Base-by-base conservation (phyloP, 306 rosid species). In the Castanea sativa region DNA sequence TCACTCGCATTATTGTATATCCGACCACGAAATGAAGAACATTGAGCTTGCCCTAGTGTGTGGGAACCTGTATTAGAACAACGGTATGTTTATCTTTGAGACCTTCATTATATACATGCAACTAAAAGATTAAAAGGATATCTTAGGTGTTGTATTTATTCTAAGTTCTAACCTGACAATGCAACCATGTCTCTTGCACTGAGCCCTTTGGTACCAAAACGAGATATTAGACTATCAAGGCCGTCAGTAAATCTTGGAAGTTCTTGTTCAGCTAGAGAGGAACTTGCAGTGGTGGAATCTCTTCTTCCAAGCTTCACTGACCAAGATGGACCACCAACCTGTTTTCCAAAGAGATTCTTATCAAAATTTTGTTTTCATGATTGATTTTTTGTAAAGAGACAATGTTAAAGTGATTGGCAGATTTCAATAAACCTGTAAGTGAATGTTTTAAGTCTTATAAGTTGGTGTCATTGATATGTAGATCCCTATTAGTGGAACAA, bases 301-400 rank as follows among this genome's bases (percentile, higher is more conserved):
- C 86, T 82, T 11, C 89, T 19, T 78, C 88, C 85, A 56, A 85
- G 81, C 33, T 81, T 85, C 32, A 85, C 83, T 0, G 52, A 79
- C 86, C 89, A 85, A 25, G 89, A 85, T 21, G 86, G 89, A 71
- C 86, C 84, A 49, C 53, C 53, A 41, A 41, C 45, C 45, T 41
- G 45, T 41, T 41, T 41, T 41, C 45, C 11, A 41, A 41, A 8
- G 45, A 41, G 45, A 41, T 41, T 41, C 45, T 41, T 41, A 7
- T 41, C 2, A 41, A 29, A 41, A 41, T 7, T 41, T 2, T 41
- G 45, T 41, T 41, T 41, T 41, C 45, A 41, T 41, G 45, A 41
- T 41, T 41, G 45, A 41, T 8, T 41, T 41, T 8, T 41, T 41
- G 45, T 41, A 41, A 41, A 41, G 11, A 41, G 45, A 41, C 45